Percentiles rank a stretch among this genome's conserved stretches.
Conservation (phyloP, 2,329 filamentous ascomycete species). For the Fusarium zealandicum region DNA sequence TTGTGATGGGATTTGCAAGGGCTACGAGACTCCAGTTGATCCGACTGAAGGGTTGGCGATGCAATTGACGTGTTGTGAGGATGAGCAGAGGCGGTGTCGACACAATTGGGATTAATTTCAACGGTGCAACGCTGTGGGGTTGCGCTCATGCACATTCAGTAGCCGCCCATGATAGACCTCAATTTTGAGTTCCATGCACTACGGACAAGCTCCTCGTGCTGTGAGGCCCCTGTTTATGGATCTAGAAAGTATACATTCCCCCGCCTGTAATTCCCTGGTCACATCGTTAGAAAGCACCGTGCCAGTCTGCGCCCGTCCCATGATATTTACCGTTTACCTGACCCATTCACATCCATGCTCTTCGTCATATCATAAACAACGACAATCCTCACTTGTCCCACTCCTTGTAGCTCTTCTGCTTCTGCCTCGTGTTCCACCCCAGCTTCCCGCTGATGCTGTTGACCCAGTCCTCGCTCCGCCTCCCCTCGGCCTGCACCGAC, state of each 20-base stretch:
- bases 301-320: not conserved
- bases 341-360: not conserved
- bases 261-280: too few relatives aligned
- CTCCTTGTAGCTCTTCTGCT: conserved; percentile 69
- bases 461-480: conserved; percentile 79
- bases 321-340: not conserved
- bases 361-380: not conserved
- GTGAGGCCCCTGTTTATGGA: too few relatives aligned
- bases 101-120: not conserved
- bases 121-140: conserved; percentile 1
- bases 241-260: too few relatives aligned
- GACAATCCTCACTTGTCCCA: conserved; percentile 50
- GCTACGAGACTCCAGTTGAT: not conserved
- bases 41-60: not conserved
- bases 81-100: conserved; percentile 15
- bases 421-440: conserved; percentile 82
- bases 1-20: not conserved
- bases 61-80: not conserved
- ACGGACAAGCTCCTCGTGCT: too few relatives aligned
- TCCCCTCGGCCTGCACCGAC: conserved; percentile 72
- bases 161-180: not conserved
- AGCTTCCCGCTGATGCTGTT: conserved; percentile 81
- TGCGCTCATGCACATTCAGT: not conserved
- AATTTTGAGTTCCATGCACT: too few relatives aligned
- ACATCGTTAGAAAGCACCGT: too few relatives aligned